Evolutionary conservation across 441 rosid species (phyloP).

Genomic region (Gossypium schwendimanii): DNA sequence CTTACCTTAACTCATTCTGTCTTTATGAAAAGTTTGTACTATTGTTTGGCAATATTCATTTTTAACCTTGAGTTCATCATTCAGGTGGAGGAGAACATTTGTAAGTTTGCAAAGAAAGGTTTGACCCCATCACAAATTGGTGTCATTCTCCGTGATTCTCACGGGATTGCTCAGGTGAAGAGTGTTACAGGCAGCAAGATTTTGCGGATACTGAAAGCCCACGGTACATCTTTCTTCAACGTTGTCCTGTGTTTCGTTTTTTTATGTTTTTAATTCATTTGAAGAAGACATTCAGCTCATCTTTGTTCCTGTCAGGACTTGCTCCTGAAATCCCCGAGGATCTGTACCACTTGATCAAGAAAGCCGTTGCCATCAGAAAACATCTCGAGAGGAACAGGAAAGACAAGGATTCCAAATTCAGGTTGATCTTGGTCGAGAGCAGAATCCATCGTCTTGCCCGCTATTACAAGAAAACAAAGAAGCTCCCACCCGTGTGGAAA

Average conservation of each 20-base stretch:
- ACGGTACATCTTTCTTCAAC: conserved; percentile 24
- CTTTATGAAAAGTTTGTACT: not conserved
- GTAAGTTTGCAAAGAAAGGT: conserved; percentile 80
- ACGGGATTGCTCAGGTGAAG: conserved; percentile 71
- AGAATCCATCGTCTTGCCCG: conserved; percentile 77
- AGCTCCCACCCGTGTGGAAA: conserved; percentile 81
- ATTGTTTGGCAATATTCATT: not conserved
- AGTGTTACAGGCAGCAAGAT: conserved; percentile 72
- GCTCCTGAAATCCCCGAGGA: conserved; percentile 81
- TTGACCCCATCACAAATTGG: conserved; percentile 75
- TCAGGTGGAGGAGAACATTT: conserved; percentile 67
- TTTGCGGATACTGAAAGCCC: conserved; percentile 62
- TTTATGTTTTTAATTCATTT: not conserved
- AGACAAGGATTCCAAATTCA: conserved; percentile 75
- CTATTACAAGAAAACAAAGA: conserved; percentile 80
- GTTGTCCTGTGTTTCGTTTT: not conserved
- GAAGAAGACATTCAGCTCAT: not conserved
- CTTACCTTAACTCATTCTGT: no score
- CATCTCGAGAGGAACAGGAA: conserved; percentile 84
- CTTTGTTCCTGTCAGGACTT: conserved; percentile 31
- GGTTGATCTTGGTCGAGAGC: conserved; percentile 77
- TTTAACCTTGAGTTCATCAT: not conserved
- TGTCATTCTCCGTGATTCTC: conserved; percentile 76
- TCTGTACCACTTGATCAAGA: conserved; percentile 68
- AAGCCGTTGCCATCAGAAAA: conserved; percentile 70